These are phyloP conservation scores for Elsinoe fawcettii DNA, from an alignment of 2,329 filamentous ascomycete genomes.

Conservation along the genomic window DNA sequence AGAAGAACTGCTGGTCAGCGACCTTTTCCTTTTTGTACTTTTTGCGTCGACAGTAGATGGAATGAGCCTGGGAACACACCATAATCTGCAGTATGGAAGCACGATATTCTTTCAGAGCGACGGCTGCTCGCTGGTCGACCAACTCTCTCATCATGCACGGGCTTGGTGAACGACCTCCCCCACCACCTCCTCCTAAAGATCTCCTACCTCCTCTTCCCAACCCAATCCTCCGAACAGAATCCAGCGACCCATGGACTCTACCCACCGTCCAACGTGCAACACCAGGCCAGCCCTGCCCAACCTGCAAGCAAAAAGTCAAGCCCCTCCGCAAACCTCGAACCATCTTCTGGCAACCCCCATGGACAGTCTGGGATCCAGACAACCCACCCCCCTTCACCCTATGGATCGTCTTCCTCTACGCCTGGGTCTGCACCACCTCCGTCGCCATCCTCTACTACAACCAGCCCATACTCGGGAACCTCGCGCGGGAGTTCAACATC, in stretches of 20 bases:
- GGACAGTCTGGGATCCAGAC: conserved; percentile 48
- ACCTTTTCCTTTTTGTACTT: neutral
- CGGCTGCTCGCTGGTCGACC: neutral
- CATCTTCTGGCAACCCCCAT: neutral
- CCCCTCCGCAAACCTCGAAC: neutral
- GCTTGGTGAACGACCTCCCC: neutral
- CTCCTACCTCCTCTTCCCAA: neutral
- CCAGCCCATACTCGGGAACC: conserved; percentile 68
- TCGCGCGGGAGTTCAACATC: conserved; percentile 64
- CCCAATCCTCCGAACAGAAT: neutral
- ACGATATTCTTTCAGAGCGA: neutral
- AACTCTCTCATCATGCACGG: neutral
- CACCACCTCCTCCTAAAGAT: neutral
- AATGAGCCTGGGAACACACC: neutral
- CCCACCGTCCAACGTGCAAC: neutral
- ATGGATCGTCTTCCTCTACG: conserved; percentile 62
- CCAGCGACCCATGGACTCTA: neutral
- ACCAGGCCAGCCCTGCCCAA: neutral
- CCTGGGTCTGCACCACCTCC: conserved; percentile 57
- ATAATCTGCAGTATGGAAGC: neutral
- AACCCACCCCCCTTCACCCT: conserved; percentile 61
- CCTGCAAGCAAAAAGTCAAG: neutral
- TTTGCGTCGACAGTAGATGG: neutral
- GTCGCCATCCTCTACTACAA: conserved; percentile 81
- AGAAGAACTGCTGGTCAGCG: neutral